A percentile compares a stretch with the other conserved stretches of the same genome.
These are phyloP conservation scores for Alternaria sp. DNA, from an alignment of 2,329 filamentous ascomycete genomes.

Conservation along the genomic window DNA sequence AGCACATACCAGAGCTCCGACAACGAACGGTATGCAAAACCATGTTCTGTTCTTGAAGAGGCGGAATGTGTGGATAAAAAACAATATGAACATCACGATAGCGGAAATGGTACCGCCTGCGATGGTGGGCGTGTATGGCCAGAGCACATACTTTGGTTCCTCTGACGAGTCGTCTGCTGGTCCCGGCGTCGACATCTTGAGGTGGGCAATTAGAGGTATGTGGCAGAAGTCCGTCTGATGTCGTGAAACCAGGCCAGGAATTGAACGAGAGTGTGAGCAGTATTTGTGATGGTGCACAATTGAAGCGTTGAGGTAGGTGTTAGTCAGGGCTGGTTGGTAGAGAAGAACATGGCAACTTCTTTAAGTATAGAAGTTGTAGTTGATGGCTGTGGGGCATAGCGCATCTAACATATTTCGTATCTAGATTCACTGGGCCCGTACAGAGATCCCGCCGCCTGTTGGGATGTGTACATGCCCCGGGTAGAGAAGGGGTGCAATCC, in stretches of 20 bases:
- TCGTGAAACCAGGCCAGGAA: neutral
- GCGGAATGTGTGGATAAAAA: conserved; percentile 55
- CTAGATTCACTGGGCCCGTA: conserved; percentile 2
- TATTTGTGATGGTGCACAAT: neutral
- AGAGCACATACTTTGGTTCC: conserved; percentile 37
- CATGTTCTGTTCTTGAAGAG: conserved; percentile 57
- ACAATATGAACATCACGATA: conserved; percentile 58
- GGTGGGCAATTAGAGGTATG: neutral
- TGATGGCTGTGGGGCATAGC: neutral
- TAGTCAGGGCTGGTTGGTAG: neutral
- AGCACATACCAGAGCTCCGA: conserved; percentile 53
- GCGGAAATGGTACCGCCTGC: conserved; percentile 59
- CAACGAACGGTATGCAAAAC: conserved; percentile 61
- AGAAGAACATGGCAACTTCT: neutral
- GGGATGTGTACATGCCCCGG: neutral
- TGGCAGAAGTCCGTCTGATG: neutral
- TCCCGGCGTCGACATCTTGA: conserved; percentile 26
- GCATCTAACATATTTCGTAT: conserved; percentile 8
- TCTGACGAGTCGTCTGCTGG: conserved; percentile 20
- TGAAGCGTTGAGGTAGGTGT: neutral
- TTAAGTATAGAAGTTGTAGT: conserved; percentile 4
- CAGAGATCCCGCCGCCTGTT: neutral
- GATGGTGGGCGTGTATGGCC: conserved; percentile 58
- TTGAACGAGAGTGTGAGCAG: neutral
- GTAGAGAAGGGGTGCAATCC: neutral